phyloP scores from a whole-genome alignment of 2,329 filamentous ascomycete species.

The Fusarium sp. region DNA sequence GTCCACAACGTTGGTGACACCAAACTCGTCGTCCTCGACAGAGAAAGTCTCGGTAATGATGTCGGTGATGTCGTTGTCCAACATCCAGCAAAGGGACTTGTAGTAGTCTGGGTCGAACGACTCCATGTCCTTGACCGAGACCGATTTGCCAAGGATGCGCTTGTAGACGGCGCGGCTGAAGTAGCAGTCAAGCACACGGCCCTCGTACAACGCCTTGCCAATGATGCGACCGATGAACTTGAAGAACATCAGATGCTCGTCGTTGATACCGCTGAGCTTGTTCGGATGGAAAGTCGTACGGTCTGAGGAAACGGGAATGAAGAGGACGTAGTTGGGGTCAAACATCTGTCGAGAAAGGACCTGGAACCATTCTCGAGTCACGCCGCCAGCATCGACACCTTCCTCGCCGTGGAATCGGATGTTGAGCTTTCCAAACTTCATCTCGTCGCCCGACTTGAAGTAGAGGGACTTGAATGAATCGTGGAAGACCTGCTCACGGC shows the following conservation, averaged over 20 bases:
- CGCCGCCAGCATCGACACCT: slow-evolving; percentile 95
- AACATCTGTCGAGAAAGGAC: slow-evolving; percentile 98
- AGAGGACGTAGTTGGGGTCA: slow-evolving; percentile 95
- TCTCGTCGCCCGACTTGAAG: slow-evolving; percentile 95
- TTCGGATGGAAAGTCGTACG: slow-evolving; percentile 99
- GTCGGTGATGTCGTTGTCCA: slow-evolving; percentile 97
- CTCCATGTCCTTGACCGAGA: slow-evolving; percentile 99
- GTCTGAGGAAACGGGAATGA: slow-evolving; percentile 95
- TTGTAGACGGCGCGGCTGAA: slow-evolving; percentile 99
- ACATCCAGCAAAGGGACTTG: slow-evolving; percentile 98
- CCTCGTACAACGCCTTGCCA: slow-evolving; percentile 96
- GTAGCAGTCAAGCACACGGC: slow-evolving; percentile 94
- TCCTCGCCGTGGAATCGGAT: slow-evolving; percentile 98
- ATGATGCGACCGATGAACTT: slow-evolving; percentile 99
- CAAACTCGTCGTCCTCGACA: slow-evolving; percentile 92
- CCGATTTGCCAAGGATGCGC: slow-evolving; percentile 90
- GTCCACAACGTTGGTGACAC: slow-evolving; percentile 85
- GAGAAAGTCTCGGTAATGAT: slow-evolving; percentile 97
- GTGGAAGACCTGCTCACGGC: slow-evolving; percentile 94
- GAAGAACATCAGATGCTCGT: slow-evolving; percentile 97
- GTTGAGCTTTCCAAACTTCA: slow-evolving; percentile 98
- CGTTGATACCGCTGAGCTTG: slow-evolving; percentile 90
- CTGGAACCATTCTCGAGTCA: slow-evolving; percentile 99
- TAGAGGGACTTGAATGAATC: slow-evolving; percentile 99
- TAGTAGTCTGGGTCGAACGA: slow-evolving; percentile 98